These are phyloP conservation scores for Tricholoma matsutake DNA, from an alignment of 768 basidiomycete species.

Conservation along the genomic window DNA sequence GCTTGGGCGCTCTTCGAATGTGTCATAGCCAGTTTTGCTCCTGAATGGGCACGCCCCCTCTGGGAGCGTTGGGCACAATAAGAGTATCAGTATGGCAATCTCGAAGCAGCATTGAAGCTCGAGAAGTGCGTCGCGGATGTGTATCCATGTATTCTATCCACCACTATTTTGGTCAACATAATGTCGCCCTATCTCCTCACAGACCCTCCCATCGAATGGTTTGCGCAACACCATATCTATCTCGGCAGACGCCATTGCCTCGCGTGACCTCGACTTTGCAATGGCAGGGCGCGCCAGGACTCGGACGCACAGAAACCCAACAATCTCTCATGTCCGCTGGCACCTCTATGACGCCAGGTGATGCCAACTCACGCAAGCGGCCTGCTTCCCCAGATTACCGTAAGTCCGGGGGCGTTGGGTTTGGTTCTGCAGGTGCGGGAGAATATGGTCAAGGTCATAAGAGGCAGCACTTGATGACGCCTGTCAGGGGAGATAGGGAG, in stretches of 20 bases:
- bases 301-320: slow-evolving; percentile 34
- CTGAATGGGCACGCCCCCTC: slow-evolving; percentile 77
- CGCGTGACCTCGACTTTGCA: slow-evolving; percentile 83
- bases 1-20: slow-evolving; percentile 94
- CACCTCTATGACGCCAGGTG: too few species aligned
- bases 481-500: slow-evolving; percentile 29
- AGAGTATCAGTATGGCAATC: slow-evolving; percentile 91
- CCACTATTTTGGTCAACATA: background rate
- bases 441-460: slow-evolving; percentile 35
- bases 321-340: slow-evolving; percentile 26
- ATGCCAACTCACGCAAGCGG: slow-evolving; percentile 23
- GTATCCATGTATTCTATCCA: slow-evolving; percentile 49
- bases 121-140: slow-evolving; percentile 87
- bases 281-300: slow-evolving; percentile 37
- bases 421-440: slow-evolving; percentile 15
- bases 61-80: slow-evolving; percentile 98
- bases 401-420: slow-evolving; percentile 32
- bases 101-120: slow-evolving; percentile 83
- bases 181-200: background rate
- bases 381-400: slow-evolving; percentile 37
- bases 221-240: slow-evolving; percentile 84
- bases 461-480: slow-evolving; percentile 28
- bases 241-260: slow-evolving; percentile 85
- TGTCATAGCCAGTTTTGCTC: slow-evolving; percentile 71
- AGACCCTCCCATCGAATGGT: slow-evolving; percentile 91